These are phyloP conservation scores for Pezicula neosporulosa DNA, from an alignment of 2,329 filamentous ascomycete genomes.

Conservation along the genomic window DNA sequence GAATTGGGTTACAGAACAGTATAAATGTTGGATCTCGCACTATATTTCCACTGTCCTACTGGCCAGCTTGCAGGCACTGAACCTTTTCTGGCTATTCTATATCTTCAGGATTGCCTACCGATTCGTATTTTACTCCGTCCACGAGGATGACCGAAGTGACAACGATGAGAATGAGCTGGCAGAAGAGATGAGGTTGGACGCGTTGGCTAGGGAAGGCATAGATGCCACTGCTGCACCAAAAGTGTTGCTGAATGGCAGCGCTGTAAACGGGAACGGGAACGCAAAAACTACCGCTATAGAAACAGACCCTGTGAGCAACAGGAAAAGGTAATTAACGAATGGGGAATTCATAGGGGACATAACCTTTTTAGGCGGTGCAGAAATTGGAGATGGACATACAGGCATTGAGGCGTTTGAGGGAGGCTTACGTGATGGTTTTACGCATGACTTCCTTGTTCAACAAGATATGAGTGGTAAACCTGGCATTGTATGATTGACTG, in stretches of 20 bases:
- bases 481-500: too few species aligned
- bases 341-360: too few species aligned
- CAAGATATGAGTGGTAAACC: too few species aligned
- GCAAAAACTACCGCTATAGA: slow-evolving; percentile 13
- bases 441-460: too few species aligned
- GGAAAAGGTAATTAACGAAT: slow-evolving; percentile 11
- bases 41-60: slow-evolving; percentile 65
- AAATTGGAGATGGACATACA: background rate
- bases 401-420: background rate
- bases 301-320: slow-evolving; percentile 15
- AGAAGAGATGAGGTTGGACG: slow-evolving; percentile 19
- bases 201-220: slow-evolving; percentile 8
- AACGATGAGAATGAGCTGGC: slow-evolving; percentile 52
- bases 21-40: slow-evolving; percentile 71
- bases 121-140: slow-evolving; percentile 58
- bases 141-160: slow-evolving; percentile 71
- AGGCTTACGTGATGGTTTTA: too few species aligned
- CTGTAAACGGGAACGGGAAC: slow-evolving; percentile 3
- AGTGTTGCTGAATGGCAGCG: slow-evolving; percentile 5
- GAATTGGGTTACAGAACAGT: slow-evolving; percentile 73
- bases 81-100: slow-evolving; percentile 79
- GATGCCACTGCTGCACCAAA: slow-evolving; percentile 8
- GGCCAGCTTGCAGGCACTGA: slow-evolving; percentile 66
- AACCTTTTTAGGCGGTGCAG: too few species aligned
- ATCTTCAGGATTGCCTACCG: slow-evolving; percentile 73